Percentiles rank a stretch among this genome's conserved stretches.
Evolutionary conservation across 306 rosid genomes (phyloP).

Genomic region (Quercus engelmannii): DNA sequence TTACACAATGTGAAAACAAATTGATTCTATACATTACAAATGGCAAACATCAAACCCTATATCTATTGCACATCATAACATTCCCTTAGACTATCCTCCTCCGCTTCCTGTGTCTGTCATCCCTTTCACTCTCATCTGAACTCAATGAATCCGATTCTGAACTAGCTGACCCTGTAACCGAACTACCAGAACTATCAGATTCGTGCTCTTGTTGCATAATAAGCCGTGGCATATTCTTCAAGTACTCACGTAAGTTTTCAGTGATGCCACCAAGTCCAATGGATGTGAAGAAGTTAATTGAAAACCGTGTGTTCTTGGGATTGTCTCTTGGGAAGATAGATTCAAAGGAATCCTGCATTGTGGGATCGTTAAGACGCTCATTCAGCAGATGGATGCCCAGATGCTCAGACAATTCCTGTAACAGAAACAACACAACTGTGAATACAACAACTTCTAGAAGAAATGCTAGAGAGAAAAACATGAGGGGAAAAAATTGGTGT

Average conservation of each 20-base stretch:
- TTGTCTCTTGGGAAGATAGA: slow-evolving; percentile 75
- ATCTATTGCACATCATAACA: not conserved
- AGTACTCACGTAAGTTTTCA: slow-evolving; percentile 77
- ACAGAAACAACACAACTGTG: slow-evolving; percentile 19
- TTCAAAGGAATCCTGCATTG: slow-evolving; percentile 68
- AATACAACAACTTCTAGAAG: slow-evolving; percentile 4
- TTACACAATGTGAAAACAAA: no score
- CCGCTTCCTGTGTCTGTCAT: slow-evolving; percentile 43
- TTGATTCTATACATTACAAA: no score
- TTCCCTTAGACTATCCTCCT: slow-evolving; percentile 30
- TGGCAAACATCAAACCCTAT: no score
- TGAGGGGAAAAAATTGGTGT: not conserved
- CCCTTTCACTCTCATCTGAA: slow-evolving; percentile 50
- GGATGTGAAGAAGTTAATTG: slow-evolving; percentile 90
- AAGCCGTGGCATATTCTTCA: slow-evolving; percentile 89
- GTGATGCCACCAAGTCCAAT: slow-evolving; percentile 96
- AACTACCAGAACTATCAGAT: slow-evolving; percentile 48
- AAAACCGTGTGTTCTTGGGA: slow-evolving; percentile 85
- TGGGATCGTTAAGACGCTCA: slow-evolving; percentile 57
- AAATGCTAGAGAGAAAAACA: not conserved
- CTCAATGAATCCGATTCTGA: slow-evolving; percentile 48
- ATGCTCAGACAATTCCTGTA: slow-evolving; percentile 88
- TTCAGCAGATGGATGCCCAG: slow-evolving; percentile 62
- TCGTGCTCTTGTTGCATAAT: slow-evolving; percentile 80
- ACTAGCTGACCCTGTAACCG: slow-evolving; percentile 41